Percentiles rank a stretch among this genome's conserved stretches.
Conservation (phyloP, 768 basidiomycete species). For the Cyclocybe cylindracea region DNA sequence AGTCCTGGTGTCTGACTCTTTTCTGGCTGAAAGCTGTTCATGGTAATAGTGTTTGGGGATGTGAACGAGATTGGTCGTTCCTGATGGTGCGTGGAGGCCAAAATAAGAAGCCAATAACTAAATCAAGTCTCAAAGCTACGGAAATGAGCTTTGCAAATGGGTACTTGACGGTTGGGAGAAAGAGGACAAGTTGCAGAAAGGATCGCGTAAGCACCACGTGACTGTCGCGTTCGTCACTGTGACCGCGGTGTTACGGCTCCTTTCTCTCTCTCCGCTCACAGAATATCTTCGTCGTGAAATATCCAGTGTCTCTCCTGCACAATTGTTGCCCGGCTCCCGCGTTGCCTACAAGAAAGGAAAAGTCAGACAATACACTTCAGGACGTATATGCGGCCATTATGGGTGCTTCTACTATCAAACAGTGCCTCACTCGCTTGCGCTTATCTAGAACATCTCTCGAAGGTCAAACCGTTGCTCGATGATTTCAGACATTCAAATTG, state of each 20-base stretch:
- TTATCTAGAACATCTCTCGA: constrained; percentile 61
- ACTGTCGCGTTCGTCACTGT: not conserved
- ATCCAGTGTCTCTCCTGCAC: not conserved
- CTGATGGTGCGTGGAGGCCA: no score
- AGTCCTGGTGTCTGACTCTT: constrained; percentile 15
- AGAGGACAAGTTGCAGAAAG: no score
- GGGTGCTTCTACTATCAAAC: constrained; percentile 31
- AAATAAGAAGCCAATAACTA: no score
- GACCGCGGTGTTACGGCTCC: not conserved
- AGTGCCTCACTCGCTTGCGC: constrained; percentile 6
- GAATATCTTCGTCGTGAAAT: not conserved
- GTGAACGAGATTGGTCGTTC: not conserved
- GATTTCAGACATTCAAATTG: constrained; percentile 44
- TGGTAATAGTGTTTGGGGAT: constrained; percentile 10
- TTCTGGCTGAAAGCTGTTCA: constrained; percentile 16
- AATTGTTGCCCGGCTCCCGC: not conserved
- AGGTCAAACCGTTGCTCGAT: constrained; percentile 70
- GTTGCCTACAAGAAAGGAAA: constrained; percentile 47
- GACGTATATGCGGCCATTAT: constrained; percentile 49
- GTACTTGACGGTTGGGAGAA: no score
- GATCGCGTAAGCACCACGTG: not conserved
- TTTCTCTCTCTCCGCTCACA: not conserved
- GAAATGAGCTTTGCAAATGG: not conserved
- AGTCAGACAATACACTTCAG: constrained; percentile 39
- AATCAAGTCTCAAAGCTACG: not conserved